Base-by-base conservation (phyloP, 768 basidiomycete genomes). In the Agaricus blazei region DNA sequence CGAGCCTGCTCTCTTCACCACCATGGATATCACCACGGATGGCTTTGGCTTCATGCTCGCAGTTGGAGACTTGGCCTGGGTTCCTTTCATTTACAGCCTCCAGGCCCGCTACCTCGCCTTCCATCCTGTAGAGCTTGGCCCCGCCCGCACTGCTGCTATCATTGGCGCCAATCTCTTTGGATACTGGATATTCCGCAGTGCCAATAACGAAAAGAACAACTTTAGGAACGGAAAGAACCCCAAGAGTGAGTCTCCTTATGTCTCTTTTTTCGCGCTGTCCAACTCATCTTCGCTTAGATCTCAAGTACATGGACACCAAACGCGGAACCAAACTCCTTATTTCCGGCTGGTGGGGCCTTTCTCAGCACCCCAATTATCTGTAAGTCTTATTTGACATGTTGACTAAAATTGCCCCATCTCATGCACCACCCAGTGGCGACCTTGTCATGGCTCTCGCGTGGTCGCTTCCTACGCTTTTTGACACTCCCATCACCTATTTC, bases 41-140 rank as follows among this genome's bases (percentile, higher is more conserved):
- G 97, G 97, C 9, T 98, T 98, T 64, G 97, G 97, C 6, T 98
- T 94, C 79, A 99, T 99, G 97, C 87, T 99, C 28, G 72, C 93
- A 4, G 81, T 96, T 46, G 96, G 97, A 41, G 93, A 98, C 65
- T 81, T 98, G 28, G 71, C 85, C 19, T 98, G 92, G 89, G 91
- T 99, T 9, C 96, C 96, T 9, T 96, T 98, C 71, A 86, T 84
- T 14, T 99, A 98, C 72, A 85, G 85, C 29, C 83, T 98, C 12
- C 95, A 98, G 72, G 91, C 95, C 1, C 88, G 94, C 49, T 99
- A 90, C 71, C 85, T 99, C 58, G 96, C 87, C n/a, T 95, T 93
- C 75, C 80, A 81, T 54, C 94, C 83, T 14, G 75, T 89, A 34
- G 86, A 92, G 58, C 83, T 98, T 44, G 89, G 90, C 42, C 71